Percentiles rank a stretch among this genome's conserved stretches.
Conservation (phyloP, 257 asterid genomes). For the Solanum bulbocastanum region DNA sequence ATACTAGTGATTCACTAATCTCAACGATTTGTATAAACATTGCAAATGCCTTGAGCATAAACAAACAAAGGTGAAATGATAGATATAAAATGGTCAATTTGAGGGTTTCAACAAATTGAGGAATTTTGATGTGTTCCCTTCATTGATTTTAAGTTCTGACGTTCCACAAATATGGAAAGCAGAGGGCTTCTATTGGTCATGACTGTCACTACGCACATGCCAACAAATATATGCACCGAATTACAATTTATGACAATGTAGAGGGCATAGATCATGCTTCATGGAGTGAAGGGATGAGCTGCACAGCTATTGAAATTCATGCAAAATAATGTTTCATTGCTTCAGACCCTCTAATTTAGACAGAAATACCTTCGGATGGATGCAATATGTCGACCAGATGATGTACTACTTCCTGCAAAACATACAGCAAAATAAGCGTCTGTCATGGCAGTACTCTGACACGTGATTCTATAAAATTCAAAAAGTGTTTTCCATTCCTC, state of each 20-base stretch:
- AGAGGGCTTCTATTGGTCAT: neutral
- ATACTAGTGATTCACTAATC: neutral
- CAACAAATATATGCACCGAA: neutral
- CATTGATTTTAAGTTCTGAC: neutral
- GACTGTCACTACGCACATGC: neutral
- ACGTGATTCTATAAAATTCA: neutral
- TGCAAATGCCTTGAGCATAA: neutral
- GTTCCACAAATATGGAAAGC: neutral
- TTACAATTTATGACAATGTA: neutral
- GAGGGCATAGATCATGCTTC: neutral
- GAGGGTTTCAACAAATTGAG: neutral
- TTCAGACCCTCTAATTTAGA: neutral
- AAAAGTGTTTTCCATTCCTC: neutral
- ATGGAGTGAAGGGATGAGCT: neutral
- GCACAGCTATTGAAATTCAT: neutral
- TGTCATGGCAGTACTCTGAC: neutral
- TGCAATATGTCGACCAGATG: constrained; percentile 85
- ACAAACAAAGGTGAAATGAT: neutral
- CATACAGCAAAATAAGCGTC: neutral
- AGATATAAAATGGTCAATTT: neutral
- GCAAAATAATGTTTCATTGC: neutral
- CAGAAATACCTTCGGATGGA: constrained; percentile 88
- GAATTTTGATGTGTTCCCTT: neutral
- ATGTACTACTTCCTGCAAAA: constrained; percentile 81
- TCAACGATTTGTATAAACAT: neutral